Conservation (phyloP, 2,329 filamentous ascomycete species). For the Cladosporium sp. region DNA sequence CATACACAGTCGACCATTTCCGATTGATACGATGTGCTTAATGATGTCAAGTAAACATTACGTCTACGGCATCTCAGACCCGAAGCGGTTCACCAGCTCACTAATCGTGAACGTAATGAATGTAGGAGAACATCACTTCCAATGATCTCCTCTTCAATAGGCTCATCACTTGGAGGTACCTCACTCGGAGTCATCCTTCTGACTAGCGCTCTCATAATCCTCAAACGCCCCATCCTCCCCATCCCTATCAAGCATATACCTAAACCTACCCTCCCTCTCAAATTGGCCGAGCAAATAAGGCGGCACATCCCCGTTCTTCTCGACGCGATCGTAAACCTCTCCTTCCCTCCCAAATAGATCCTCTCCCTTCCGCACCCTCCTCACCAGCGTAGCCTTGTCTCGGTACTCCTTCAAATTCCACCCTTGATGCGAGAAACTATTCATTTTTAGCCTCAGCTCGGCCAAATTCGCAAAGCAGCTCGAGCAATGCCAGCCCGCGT, state of each 20-base stretch:
- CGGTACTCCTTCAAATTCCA: constrained; percentile 56
- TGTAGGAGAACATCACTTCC: too few relatives aligned
- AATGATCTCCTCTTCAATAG: too few relatives aligned
- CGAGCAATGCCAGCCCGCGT: constrained; percentile 60
- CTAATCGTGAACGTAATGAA: too few relatives aligned
- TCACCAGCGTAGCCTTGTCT: constrained; percentile 50
- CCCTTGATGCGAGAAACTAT: constrained; percentile 52
- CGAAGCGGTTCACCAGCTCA: too few relatives aligned
- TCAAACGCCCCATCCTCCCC: constrained; percentile 36
- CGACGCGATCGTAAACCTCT: constrained; percentile 52
- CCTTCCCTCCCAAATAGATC: constrained; percentile 53
- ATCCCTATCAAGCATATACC: constrained; percentile 39
- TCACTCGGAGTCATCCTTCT: too few relatives aligned
- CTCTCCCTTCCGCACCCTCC: constrained; percentile 47
- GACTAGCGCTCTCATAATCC: constrained; percentile 18
- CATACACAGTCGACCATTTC: too few relatives aligned
- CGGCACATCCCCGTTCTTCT: constrained; percentile 52
- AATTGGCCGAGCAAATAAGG: constrained; percentile 43
- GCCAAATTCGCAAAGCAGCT: constrained; percentile 56
- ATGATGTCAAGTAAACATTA: too few relatives aligned
- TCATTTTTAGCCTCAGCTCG: constrained; percentile 54
- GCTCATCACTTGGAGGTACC: too few relatives aligned
- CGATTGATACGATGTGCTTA: too few relatives aligned
- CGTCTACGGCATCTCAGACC: too few relatives aligned
- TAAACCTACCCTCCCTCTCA: constrained; percentile 47